These are phyloP conservation scores for Pyrrhoderma lamaoense DNA, from an alignment of 1,284 basidiomycete genomes.

Conservation along the genomic window DNA sequence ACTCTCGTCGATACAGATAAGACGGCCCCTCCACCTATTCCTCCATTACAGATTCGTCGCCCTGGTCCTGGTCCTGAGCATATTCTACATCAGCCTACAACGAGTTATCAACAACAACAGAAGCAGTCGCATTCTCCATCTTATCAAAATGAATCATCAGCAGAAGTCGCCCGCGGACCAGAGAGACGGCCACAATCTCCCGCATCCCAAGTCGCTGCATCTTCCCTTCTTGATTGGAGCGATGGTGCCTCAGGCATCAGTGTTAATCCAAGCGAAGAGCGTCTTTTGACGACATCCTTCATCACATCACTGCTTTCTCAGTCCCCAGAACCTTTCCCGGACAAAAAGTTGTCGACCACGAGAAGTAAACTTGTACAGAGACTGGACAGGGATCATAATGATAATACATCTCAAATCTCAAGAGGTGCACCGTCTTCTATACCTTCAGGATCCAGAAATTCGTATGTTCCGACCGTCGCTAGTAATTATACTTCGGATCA, in stretches of 20 bases:
- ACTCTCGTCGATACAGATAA: neutral
- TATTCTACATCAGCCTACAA: neutral
- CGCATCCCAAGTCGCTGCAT: slow-evolving; percentile 16
- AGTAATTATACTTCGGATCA: slow-evolving; percentile 9
- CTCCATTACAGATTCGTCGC: neutral
- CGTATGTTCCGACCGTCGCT: neutral
- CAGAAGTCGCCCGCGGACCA: neutral
- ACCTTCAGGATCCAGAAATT: neutral
- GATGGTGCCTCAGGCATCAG: slow-evolving; percentile 54
- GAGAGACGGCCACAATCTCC: slow-evolving; percentile 19
- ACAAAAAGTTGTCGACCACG: slow-evolving; percentile 2
- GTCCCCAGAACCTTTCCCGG: slow-evolving; percentile 14
- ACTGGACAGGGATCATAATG: neutral
- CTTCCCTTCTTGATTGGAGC: slow-evolving; percentile 45
- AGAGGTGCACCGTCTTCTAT: neutral
- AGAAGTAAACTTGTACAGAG: neutral
- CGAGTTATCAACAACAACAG: neutral
- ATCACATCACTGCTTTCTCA: slow-evolving; percentile 48
- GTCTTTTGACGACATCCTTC: slow-evolving; percentile 51
- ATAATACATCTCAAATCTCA: neutral
- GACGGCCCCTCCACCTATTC: neutral
- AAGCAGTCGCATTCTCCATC: neutral
- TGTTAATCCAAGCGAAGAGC: slow-evolving; percentile 47
- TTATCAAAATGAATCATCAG: neutral
- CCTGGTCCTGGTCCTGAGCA: neutral